Conservation (phyloP, 2,329 filamentous ascomycete species). For the Fusarium xylarioides region DNA sequence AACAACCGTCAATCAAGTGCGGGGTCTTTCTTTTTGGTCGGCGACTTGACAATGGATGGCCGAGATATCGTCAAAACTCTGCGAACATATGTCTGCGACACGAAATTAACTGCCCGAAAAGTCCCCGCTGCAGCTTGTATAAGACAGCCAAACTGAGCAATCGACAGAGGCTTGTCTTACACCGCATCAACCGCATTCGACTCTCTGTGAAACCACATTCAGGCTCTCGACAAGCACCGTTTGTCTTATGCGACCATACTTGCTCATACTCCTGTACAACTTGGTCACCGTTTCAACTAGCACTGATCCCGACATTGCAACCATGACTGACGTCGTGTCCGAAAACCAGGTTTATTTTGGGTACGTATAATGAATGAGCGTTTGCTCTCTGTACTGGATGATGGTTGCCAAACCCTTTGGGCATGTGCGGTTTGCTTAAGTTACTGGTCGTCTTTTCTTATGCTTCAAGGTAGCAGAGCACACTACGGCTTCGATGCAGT, state of each 20-base stretch:
- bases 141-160: slow-evolving; percentile 7
- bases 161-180: slow-evolving; percentile 3
- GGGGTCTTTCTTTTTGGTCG: slow-evolving; percentile 19
- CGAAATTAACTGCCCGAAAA: slow-evolving; percentile 43
- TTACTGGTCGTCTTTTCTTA: not conserved
- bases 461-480: slow-evolving; percentile 11
- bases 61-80: slow-evolving; percentile 32
- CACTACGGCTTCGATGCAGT: not conserved
- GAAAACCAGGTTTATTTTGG: slow-evolving; percentile 55
- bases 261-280: slow-evolving; percentile 9
- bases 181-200: not conserved
- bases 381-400: not conserved
- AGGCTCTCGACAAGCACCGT: slow-evolving; percentile 4
- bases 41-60: not conserved
- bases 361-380: slow-evolving; percentile 44
- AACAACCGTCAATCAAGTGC: not conserved
- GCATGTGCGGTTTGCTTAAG: slow-evolving; percentile 2
- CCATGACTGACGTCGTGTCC: slow-evolving; percentile 47
- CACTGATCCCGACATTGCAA: slow-evolving; percentile 41
- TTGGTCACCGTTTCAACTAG: slow-evolving; percentile 12
- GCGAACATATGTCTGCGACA: slow-evolving; percentile 20
- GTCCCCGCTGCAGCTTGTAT: slow-evolving; percentile 43
- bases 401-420: not conserved
- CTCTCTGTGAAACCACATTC: slow-evolving; percentile 5
- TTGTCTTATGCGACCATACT: slow-evolving; percentile 17